Percentiles rank a stretch among this genome's conserved stretches.
Evolutionary conservation across 306 rosid genomes (phyloP).

Genomic region (Psophocarpus tetragonolobus): DNA sequence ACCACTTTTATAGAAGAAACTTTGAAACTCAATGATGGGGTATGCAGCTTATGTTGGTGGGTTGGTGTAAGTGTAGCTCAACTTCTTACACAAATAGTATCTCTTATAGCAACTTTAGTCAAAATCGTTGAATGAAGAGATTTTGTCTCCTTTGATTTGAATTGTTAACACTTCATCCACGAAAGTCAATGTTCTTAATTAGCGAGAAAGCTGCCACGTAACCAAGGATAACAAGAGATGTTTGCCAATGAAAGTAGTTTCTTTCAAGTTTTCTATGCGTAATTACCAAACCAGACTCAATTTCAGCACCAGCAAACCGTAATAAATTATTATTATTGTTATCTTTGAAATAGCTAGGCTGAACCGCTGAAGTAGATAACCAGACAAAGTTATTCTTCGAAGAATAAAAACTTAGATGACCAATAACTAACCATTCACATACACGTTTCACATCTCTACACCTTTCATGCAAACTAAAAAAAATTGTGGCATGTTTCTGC

Average conservation of each 20-base stretch:
- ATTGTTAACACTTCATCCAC: not conserved
- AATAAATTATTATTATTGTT: not conserved
- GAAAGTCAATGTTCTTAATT: not conserved
- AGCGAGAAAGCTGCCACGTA: not conserved
- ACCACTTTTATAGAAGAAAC: slow-evolving; percentile 20
- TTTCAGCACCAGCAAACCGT: not conserved
- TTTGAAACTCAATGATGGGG: not conserved
- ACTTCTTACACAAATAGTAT: not conserved
- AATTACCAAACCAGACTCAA: not conserved
- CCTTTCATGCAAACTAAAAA: too few relatives aligned
- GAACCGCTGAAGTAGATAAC: not conserved
- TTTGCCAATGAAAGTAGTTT: not conserved
- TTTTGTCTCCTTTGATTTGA: not conserved
- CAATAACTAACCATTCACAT: not conserved
- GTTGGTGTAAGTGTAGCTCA: not conserved
- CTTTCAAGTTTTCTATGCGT: not conserved
- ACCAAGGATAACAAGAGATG: not conserved
- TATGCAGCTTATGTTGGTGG: not conserved
- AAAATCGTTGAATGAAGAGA: too few relatives aligned
- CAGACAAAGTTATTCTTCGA: not conserved
- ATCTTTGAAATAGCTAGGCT: not conserved
- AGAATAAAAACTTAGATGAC: not conserved
- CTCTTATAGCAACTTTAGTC: not conserved
- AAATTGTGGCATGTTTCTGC: too few relatives aligned
- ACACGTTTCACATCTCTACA: not conserved